Evolutionary conservation across 345 rosid genomes (phyloP), one percentile per base, ranked within the genome.

Genomic region (Murraya koenigii): DNA sequence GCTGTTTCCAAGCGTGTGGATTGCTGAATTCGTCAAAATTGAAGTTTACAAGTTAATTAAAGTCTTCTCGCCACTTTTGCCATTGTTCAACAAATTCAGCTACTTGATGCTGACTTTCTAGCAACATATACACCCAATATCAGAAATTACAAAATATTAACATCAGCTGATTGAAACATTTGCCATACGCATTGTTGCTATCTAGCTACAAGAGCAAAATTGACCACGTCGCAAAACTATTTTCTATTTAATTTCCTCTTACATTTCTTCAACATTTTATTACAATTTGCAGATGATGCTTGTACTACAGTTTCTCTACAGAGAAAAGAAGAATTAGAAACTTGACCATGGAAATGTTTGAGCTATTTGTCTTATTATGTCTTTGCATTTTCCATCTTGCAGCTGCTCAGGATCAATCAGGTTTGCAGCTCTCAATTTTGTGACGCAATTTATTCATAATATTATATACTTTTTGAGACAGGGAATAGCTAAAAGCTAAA

Each of bases 341-440:
- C 11, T 1, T 23, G 15, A 35, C 30, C 9, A 26, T 69, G 59
- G 59, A 17, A 20, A 25, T 28, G 13, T 69, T 47, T 30, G 33
- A 8, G 73, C 35, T 17, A 19, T 69, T 69, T 28, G 23, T 52
- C 22, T 65, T 65, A 3, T 8, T 5, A 36, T 33, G 71, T 13
- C 25, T 38, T 0, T 8, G 33, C 5, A 20, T 32, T 52, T 68
- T 77, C 26, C 33, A 47, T 59, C 8, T 68, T 10, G 7, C 47
- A 13, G 23, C 15, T 28, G 75, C 72, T 2, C 60, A 81, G 75
- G 69, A 69, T 68, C 80, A 77, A 77, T 49, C 75, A 81, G 78
- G 80, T 65, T 59, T 22, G 17, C 33, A n/a, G 13, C 44, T 66
- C 41, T 78, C 8, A 25, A 3, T 22, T 32, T 44, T 23, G 8